Evolutionary conservation across 257 asterid genomes (phyloP).

Genomic region (Solanum raphanifolium): DNA sequence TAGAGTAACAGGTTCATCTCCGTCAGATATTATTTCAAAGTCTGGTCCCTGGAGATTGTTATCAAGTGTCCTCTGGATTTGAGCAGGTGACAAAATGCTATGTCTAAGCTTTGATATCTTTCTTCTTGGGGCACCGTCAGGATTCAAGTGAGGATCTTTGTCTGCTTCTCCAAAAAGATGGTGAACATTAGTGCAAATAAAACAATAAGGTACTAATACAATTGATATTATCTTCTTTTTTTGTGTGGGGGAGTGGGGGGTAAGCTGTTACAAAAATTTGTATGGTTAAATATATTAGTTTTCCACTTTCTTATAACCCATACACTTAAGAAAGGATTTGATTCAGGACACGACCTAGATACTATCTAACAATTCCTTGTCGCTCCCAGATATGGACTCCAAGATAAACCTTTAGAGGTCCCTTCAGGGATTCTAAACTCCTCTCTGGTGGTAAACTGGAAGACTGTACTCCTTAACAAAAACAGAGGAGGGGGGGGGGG

Average conservation of each 20-base stretch:
- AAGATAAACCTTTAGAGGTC: background rate
- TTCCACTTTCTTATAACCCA: background rate
- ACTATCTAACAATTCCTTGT: background rate
- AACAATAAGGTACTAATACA: background rate
- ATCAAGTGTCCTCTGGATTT: slow-evolving; percentile 17
- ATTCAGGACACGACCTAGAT: background rate
- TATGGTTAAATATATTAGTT: background rate
- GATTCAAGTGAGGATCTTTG: slow-evolving; percentile 8
- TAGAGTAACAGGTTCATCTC: slow-evolving; percentile 12
- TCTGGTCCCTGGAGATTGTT: background rate
- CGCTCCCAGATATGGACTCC: background rate
- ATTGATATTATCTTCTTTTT: background rate
- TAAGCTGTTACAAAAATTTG: background rate
- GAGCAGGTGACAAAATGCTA: slow-evolving; percentile 15
- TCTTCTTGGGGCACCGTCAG: slow-evolving; percentile 10
- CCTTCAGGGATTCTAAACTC: background rate
- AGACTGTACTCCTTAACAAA: background rate
- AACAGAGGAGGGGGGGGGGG: background rate
- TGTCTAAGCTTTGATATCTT: slow-evolving; percentile 30
- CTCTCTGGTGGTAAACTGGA: background rate
- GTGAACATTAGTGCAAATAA: background rate
- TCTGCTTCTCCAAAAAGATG: background rate
- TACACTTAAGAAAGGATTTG: background rate
- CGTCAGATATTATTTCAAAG: background rate
- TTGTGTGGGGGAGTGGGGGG: background rate